Evolutionary conservation across 2,329 filamentous ascomycete species (phyloP).

Genomic region (Cadophora luteo-olivacea): DNA sequence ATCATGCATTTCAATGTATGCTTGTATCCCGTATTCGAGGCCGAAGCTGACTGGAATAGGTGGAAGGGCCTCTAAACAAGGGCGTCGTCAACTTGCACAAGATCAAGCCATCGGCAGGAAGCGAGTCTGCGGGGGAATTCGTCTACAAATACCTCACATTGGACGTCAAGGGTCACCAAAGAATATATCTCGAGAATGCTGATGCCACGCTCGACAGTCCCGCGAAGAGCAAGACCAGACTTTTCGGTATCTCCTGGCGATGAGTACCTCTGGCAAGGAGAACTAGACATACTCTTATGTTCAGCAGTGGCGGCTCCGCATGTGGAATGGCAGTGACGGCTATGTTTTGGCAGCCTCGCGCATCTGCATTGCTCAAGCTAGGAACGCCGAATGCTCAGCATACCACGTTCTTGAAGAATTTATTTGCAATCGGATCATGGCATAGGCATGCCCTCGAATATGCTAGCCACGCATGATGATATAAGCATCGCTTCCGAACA

Average conservation of each 20-base stretch:
- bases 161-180: slow-evolving; percentile 75
- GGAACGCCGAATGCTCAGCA: too few relatives aligned
- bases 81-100: slow-evolving; percentile 82
- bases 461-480: too few relatives aligned
- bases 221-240: slow-evolving; percentile 42
- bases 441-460: too few relatives aligned
- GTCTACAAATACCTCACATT: slow-evolving; percentile 82
- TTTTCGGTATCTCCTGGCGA: slow-evolving; percentile 44
- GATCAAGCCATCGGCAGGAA: slow-evolving; percentile 67
- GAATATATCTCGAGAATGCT: slow-evolving; percentile 70
- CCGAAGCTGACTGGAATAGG: slow-evolving; percentile 52
- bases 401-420: too few relatives aligned
- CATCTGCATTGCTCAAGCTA: too few relatives aligned
- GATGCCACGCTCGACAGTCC: slow-evolving; percentile 46
- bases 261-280: slow-evolving; percentile 12
- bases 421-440: too few relatives aligned
- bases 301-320: too few relatives aligned
- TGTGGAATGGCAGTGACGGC: too few relatives aligned
- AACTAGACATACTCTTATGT: neutral
- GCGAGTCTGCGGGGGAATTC: slow-evolving; percentile 77
- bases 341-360: too few relatives aligned
- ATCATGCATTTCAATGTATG: slow-evolving; percentile 84
- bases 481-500: too few relatives aligned
- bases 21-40: neutral
- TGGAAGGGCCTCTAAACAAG: slow-evolving; percentile 76